Evolutionary conservation across 306 rosid genomes (phyloP).

Genomic region (Hylodesmum podocarpum): DNA sequence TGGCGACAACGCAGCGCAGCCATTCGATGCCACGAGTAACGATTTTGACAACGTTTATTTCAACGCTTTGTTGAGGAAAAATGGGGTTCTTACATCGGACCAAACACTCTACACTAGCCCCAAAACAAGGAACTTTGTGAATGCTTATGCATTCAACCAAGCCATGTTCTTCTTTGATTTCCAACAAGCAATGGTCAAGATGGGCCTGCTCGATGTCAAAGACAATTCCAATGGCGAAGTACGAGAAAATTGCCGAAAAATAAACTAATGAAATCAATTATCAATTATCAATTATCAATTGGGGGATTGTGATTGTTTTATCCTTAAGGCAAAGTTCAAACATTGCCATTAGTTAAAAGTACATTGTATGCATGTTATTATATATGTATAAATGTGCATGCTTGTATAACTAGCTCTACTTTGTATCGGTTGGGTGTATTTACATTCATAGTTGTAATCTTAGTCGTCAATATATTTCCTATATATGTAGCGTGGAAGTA

Average conservation of each 20-base stretch:
- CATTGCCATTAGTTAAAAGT: neutral
- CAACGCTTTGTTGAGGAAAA: conserved; percentile 43
- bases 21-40: conserved; percentile 60
- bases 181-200: conserved; percentile 74
- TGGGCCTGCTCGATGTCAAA: conserved; percentile 72
- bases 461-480: neutral
- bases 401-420: conserved; percentile 11
- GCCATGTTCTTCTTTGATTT: conserved; percentile 85
- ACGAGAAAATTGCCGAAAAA: conserved; percentile 56
- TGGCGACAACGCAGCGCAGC: conserved; percentile 62
- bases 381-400: conserved; percentile 1
- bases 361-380: conserved; percentile 20
- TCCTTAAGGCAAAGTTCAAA: neutral
- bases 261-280: too few relatives aligned
- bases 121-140: conserved; percentile 56
- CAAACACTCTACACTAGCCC: conserved; percentile 62
- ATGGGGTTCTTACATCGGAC: conserved; percentile 73
- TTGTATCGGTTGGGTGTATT: neutral
- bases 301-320: neutral
- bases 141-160: conserved; percentile 68
- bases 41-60: conserved; percentile 67
- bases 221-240: conserved; percentile 63
- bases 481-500: neutral
- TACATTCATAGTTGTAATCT: neutral
- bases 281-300: too few relatives aligned